Evolutionary conservation across 1,139 yeast genomes (phyloP).

Genomic region (Geotrichum candidum): DNA sequence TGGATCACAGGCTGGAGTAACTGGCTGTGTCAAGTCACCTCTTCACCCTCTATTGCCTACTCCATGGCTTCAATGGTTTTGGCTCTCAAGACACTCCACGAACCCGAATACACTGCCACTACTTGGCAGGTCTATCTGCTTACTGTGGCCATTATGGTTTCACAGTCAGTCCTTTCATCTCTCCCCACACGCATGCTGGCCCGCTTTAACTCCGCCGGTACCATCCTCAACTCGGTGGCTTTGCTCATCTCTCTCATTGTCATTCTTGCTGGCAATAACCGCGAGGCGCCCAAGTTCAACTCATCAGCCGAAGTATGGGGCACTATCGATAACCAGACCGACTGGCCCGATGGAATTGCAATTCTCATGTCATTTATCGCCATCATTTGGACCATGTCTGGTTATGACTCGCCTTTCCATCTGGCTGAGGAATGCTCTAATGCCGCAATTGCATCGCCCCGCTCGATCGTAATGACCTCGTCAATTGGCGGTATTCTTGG

Average conservation of each 20-base stretch:
- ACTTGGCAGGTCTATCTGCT: slow-evolving; percentile 49
- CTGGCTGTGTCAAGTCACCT: slow-evolving; percentile 51
- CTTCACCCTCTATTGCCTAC: slow-evolving; percentile 61
- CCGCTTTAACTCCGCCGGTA: slow-evolving; percentile 49
- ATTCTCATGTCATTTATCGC: slow-evolving; percentile 58
- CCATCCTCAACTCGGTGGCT: slow-evolving; percentile 45
- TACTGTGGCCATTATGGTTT: slow-evolving; percentile 47
- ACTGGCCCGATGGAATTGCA: slow-evolving; percentile 61
- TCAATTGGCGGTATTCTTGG: slow-evolving; percentile 57
- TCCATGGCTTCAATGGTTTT: slow-evolving; percentile 57
- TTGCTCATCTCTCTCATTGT: slow-evolving; percentile 51
- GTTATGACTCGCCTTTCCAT: slow-evolving; percentile 71
- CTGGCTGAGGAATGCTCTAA: slow-evolving; percentile 65
- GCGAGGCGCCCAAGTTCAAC: slow-evolving; percentile 51
- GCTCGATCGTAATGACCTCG: slow-evolving; percentile 62
- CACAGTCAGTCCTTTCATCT: slow-evolving; percentile 39
- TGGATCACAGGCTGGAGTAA: slow-evolving; percentile 59
- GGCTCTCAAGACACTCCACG: slow-evolving; percentile 42
- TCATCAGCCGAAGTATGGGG: slow-evolving; percentile 50
- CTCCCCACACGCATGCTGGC: slow-evolving; percentile 54
- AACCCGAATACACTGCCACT: slow-evolving; percentile 40
- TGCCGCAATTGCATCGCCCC: slow-evolving; percentile 59
- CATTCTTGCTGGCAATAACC: slow-evolving; percentile 51
- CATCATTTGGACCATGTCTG: slow-evolving; percentile 71
- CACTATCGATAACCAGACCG: slow-evolving; percentile 52